Evolutionary conservation across 495 filamentous ascomycete species (phyloP).

Genomic region (Amniculicola lignicola): DNA sequence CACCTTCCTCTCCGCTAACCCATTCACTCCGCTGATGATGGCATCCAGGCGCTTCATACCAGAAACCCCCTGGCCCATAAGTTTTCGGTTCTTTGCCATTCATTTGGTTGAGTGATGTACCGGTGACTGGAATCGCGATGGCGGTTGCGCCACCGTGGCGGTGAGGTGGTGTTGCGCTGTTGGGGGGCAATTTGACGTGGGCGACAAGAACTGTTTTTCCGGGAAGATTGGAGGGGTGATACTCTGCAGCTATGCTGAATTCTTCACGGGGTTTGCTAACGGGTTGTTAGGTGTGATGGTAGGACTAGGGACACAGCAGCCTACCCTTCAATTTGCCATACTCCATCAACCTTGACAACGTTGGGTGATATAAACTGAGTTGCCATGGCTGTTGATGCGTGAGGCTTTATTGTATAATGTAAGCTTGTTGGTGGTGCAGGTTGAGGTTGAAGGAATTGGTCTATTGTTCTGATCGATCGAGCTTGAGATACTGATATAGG

Average conservation of each 20-base stretch:
- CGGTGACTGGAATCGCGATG: constrained; percentile 39
- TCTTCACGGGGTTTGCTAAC: constrained; percentile 35
- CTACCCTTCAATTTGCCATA: constrained; percentile 20
- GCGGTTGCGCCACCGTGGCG: constrained; percentile 43
- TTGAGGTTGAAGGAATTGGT: no score
- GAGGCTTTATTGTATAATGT: no score
- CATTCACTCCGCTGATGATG: constrained; percentile 47
- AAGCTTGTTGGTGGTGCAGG: no score
- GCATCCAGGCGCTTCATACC: constrained; percentile 48
- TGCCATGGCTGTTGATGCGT: no score
- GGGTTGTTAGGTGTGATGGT: neutral
- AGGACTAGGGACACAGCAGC: neutral
- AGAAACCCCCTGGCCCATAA: constrained; percentile 36
- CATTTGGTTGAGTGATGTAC: constrained; percentile 45
- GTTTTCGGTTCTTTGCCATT: constrained; percentile 42
- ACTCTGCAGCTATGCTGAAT: constrained; percentile 36
- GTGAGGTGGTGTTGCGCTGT: constrained; percentile 46
- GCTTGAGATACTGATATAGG: no score
- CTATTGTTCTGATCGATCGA: no score
- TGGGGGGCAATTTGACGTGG: constrained; percentile 41
- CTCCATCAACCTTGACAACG: constrained; percentile 13
- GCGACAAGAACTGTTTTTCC: constrained; percentile 41
- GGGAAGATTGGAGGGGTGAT: constrained; percentile 41
- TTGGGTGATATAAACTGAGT: constrained; percentile 2
- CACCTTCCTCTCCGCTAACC: constrained; percentile 40